Conservation (phyloP, 352 stramenopile species). For the Globisporangium cystogenes region DNA sequence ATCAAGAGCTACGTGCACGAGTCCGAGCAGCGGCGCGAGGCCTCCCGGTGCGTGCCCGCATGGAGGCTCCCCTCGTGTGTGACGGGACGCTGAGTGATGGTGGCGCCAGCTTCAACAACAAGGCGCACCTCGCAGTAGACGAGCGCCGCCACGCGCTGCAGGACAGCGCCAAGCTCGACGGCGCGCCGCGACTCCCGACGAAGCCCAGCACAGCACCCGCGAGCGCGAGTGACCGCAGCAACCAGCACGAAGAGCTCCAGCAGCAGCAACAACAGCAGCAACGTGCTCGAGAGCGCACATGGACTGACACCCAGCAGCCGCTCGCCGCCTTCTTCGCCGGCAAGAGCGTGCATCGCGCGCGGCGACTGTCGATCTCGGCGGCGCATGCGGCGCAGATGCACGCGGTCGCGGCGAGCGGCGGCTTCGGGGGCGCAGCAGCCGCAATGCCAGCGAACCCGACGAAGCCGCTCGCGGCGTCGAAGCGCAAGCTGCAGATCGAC, state of each 20-base stretch:
- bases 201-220: constrained; percentile 7
- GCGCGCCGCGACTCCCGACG: neutral
- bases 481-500: constrained; percentile 18
- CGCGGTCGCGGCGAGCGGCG: constrained; percentile 1
- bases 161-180: constrained; percentile 4
- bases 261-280: too few relatives aligned
- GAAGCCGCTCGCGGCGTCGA: constrained; percentile 2
- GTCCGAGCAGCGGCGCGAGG: constrained; percentile 27
- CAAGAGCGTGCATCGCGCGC: constrained; percentile 12
- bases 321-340: constrained; percentile 20
- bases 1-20: constrained; percentile 53
- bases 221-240: constrained; percentile 3
- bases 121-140: neutral
- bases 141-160: neutral
- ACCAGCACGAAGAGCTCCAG: constrained; percentile 9
- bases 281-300: neutral
- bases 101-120: neutral
- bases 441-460: neutral
- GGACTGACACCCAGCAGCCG: constrained; percentile 4
- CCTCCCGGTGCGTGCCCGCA: constrained; percentile 28
- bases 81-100: neutral
- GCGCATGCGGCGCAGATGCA: constrained; percentile 16
- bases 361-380: constrained; percentile 12
- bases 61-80: too few relatives aligned
- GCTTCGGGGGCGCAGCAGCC: neutral